Base-by-base conservation (phyloP, 495 filamentous ascomycete species). In the Hypoxylon lenormandii region DNA sequence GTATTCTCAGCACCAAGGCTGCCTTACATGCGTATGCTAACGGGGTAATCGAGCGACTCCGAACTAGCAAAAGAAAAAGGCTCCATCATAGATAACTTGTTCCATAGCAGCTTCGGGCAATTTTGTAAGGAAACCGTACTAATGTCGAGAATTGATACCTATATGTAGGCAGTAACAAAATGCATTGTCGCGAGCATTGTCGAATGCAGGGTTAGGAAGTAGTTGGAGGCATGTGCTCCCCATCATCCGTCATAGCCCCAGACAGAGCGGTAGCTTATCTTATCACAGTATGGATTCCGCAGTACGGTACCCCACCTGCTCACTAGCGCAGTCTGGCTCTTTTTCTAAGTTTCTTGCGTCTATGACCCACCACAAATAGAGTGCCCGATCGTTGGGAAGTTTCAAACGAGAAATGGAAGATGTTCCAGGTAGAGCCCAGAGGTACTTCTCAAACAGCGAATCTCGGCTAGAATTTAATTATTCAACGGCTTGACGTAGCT, bases 31-130 rank as follows among this genome's bases (percentile, higher is more conserved):
- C 92, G 92, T 60, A 98, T 87, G 78, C 88, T 89, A 54, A 97
- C 86, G 13, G 90, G 86, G 63, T 91, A 86, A 70, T 92, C 83
- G 59, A 97, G 84, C 74, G 87, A 84, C 42, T 91, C 89, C 46
- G 95, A 97, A 69, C 87, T 90, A 47, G 92, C 93, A 81, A 98
- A 98, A 0, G 92, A 94, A 78, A 96, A 97, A 45, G 93, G 89
- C 74, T 98, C 95, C 93, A 97, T 97, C 52, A 33, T 66, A 57
- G 36, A 40, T 23, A 37, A 0, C 36, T 12, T 56, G n/a, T 60
- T 12, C 36, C 54, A 72, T 72, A 28, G 36, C 16, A 64, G 12
- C 10, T 60, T 49, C 16, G 12, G 21, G 6, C 21, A 23, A 50
- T 33, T 51, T 10, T 28, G 13, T 46, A 56, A 18, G 26, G 11